Evolutionary conservation across 1,284 basidiomycete genomes (phyloP).

Genomic region (Heterobasidion irregulare): DNA sequence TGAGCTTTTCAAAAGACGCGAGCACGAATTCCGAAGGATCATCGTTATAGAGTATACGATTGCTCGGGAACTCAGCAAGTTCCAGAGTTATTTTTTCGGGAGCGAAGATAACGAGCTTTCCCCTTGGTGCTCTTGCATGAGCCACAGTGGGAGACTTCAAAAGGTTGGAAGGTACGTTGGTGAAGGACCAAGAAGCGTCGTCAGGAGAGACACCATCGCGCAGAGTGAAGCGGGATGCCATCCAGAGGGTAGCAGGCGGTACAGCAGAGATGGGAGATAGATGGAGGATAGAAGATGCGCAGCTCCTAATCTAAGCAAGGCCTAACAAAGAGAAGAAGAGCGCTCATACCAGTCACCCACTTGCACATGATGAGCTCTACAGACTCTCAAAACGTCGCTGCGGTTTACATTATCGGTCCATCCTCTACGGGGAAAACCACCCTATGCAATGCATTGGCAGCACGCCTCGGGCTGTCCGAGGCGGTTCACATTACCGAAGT

Average conservation of each 20-base stretch:
- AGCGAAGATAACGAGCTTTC: conserved; percentile 45
- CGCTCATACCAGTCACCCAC: not conserved
- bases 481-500: conserved; percentile 44
- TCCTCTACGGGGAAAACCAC: conserved; percentile 63
- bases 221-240: conserved; percentile 22
- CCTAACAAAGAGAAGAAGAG: not conserved
- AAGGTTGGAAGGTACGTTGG: conserved; percentile 18
- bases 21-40: conserved; percentile 47
- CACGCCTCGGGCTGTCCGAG: conserved; percentile 27
- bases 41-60: conserved; percentile 49
- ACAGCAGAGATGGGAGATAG: not conserved
- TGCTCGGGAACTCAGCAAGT: conserved; percentile 39
- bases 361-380: not conserved
- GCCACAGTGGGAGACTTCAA: not conserved
- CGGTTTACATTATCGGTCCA: conserved; percentile 42
- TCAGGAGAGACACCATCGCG: conserved; percentile 32
- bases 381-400: not conserved
- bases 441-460: conserved; percentile 42
- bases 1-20: conserved; percentile 41
- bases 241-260: not conserved
- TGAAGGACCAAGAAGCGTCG: conserved; percentile 45
- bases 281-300: not conserved
- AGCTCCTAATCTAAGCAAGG: not conserved
- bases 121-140: conserved; percentile 14
- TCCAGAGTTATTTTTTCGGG: conserved; percentile 39